Percentiles rank a stretch among this genome's conserved stretches.
These are phyloP conservation scores for Eutrema yunnanense DNA, from an alignment of 345 rosid species.

Conservation along the genomic window DNA sequence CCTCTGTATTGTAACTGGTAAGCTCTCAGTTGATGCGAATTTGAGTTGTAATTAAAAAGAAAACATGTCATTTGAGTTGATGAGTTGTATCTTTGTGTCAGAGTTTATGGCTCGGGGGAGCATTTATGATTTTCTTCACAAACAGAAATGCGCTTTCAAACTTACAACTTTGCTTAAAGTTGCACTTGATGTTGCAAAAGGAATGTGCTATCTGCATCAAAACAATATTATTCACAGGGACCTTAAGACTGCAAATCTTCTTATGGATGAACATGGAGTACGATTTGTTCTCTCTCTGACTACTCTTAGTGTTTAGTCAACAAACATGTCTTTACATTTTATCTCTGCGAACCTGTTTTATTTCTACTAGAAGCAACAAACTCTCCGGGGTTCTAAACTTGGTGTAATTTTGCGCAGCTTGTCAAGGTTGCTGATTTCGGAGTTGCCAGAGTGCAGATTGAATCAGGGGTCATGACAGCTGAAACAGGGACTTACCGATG, in stretches of 20 bases:
- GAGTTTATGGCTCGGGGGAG: slow-evolving; percentile 98
- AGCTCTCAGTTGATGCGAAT: background rate
- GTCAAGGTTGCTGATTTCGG: slow-evolving; percentile 99
- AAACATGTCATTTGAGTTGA: background rate
- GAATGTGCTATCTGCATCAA: slow-evolving; percentile 96
- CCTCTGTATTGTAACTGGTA: slow-evolving; percentile 93
- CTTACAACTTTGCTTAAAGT: slow-evolving; percentile 77
- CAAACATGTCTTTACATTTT: background rate
- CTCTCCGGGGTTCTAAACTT: background rate
- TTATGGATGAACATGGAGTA: slow-evolving; percentile 98
- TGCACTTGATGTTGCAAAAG: slow-evolving; percentile 89
- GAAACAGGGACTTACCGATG: slow-evolving; percentile 99
- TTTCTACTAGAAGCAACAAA: background rate
- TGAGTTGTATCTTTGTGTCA: slow-evolving; percentile 31
- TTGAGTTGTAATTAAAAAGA: background rate
- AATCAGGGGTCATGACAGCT: slow-evolving; percentile 96
- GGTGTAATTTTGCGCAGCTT: slow-evolving; percentile 45
- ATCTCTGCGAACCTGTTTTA: background rate
- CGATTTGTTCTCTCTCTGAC: slow-evolving; percentile 15
- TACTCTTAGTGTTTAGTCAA: slow-evolving; percentile 8
- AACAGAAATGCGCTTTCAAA: slow-evolving; percentile 71
- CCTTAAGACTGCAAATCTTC: slow-evolving; percentile 93
- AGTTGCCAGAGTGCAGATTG: slow-evolving; percentile 88
- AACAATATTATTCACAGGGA: slow-evolving; percentile 96
- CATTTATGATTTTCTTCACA: slow-evolving; percentile 83